phyloP scores from a whole-genome alignment of 176 grass and related monocot genomes.

The Sorghum bicolor region DNA sequence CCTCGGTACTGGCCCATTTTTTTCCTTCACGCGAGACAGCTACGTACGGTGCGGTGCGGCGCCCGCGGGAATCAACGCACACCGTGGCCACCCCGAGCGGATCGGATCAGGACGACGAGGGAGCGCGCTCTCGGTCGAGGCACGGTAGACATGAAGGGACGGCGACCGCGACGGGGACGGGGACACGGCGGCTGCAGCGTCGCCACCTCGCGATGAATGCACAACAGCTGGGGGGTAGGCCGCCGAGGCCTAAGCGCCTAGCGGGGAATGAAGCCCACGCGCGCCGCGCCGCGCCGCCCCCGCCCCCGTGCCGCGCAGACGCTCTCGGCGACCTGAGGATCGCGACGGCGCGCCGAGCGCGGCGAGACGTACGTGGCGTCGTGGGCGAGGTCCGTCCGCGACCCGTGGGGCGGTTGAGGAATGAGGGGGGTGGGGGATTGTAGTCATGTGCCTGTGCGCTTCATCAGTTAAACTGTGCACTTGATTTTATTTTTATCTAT shows the following conservation, averaged over 20 bases:
- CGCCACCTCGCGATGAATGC: neutral
- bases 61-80: neutral
- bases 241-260: neutral
- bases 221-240: neutral
- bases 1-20: neutral
- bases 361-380: too few species aligned
- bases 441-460: neutral
- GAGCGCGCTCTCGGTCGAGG: too few species aligned
- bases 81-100: too few species aligned
- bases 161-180: too few species aligned
- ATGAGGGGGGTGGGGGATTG: too few species aligned
- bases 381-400: too few species aligned
- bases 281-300: neutral
- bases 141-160: too few species aligned
- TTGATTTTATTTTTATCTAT: too few species aligned
- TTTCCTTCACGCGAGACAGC: neutral
- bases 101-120: too few species aligned
- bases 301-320: neutral
- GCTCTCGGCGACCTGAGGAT: neutral
- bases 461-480: too few species aligned
- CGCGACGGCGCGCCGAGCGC: neutral
- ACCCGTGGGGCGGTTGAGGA: too few species aligned
- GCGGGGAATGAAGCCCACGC: neutral
- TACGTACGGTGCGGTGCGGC: neutral
- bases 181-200: neutral